phyloP scores from a whole-genome alignment of 495 filamentous ascomycete species.

The Penicillium subrubescens region DNA sequence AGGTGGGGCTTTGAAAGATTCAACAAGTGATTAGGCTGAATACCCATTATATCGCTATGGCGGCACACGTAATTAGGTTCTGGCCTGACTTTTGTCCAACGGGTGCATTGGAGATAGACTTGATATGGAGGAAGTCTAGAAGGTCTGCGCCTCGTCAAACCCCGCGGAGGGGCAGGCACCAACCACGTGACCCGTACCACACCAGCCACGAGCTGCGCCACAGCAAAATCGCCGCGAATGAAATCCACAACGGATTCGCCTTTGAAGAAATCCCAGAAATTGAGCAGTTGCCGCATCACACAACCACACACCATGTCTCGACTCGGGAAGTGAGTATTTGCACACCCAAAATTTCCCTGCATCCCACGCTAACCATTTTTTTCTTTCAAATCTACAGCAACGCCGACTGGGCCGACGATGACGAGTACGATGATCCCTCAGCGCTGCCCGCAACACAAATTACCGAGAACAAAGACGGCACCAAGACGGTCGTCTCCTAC shows the following conservation, averaged over 20 bases:
- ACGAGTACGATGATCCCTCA: slow-evolving; percentile 80
- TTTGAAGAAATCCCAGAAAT: slow-evolving; percentile 51
- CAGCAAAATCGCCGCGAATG: slow-evolving; percentile 39
- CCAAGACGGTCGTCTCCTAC: slow-evolving; percentile 91
- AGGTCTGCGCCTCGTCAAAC: not conserved
- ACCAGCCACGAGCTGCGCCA: slow-evolving; percentile 45
- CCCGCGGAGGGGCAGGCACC: slow-evolving; percentile 3
- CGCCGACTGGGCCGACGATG: slow-evolving; percentile 96
- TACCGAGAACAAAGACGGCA: slow-evolving; percentile 94
- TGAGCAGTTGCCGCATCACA: slow-evolving; percentile 37
- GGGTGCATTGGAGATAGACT: too few relatives aligned
- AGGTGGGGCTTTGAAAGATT: too few relatives aligned
- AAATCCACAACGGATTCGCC: slow-evolving; percentile 55
- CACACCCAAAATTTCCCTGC: not conserved
- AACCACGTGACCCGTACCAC: slow-evolving; percentile 28
- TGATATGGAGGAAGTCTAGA: not conserved
- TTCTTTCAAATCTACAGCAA: slow-evolving; percentile 46
- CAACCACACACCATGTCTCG: slow-evolving; percentile 48
- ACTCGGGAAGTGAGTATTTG: slow-evolving; percentile 47
- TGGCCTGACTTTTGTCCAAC: too few relatives aligned
- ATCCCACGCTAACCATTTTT: slow-evolving; percentile 25
- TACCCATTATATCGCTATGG: too few relatives aligned
- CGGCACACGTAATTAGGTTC: too few relatives aligned
- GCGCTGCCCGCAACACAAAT: slow-evolving; percentile 83
- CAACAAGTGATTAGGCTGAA: too few relatives aligned